Evolutionary conservation across 2,329 filamentous ascomycete species (phyloP), one percentile per base, ranked within the genome.

Genomic region (Sordariomycetes sp.): DNA sequence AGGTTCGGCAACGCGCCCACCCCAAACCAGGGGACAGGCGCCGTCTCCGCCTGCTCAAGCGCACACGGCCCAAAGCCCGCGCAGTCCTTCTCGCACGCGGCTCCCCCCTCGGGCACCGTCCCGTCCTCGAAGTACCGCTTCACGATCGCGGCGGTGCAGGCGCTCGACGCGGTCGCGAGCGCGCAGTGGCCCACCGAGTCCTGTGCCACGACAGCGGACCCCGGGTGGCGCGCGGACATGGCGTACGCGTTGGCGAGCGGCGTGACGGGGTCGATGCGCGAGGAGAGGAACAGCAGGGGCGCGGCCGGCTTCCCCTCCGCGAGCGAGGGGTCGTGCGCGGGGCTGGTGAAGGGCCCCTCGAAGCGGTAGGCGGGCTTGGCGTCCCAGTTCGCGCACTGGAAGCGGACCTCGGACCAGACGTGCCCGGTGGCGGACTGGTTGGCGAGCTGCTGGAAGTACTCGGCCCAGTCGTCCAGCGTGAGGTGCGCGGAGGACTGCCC

Each of bases 231-330:
- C 37, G 52, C 55, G 7, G 66, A 62, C 63, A 68, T 69, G 35
- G 57, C 59, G 6, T 61, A 64, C 43, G 74, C 67, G 65, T 76
- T 70, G 59, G 70, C 55, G 43, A 74, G 61, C 5, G 77, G 77
- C 28, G 77, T 79, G 12, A 77, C 72, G 14, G 77, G 77, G 58
- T 79, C 76, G 7, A 72, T 68, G 6, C 67, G 61, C 57, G 72
- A 74, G 12, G 71, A 69, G 3, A 79, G 61, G 63, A 77, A 77
- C 32, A 79, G 64, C 28, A 79, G 60, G 3, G 77, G 76, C 3
- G 72, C 72, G 0, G 66, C 65, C 0, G 76, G 76, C 46, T 62
- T 67, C 8, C 66, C 71, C 14, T 61, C 60, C 1, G 61, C 59
- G 2, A 64, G n/a, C 28, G 62, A 40, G 10, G 69, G 54, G 18